Percentiles rank a stretch among this genome's conserved stretches.
These are phyloP conservation scores for Aspergillus vadensis DNA, from an alignment of 2,329 filamentous ascomycete genomes.

Conservation along the genomic window DNA sequence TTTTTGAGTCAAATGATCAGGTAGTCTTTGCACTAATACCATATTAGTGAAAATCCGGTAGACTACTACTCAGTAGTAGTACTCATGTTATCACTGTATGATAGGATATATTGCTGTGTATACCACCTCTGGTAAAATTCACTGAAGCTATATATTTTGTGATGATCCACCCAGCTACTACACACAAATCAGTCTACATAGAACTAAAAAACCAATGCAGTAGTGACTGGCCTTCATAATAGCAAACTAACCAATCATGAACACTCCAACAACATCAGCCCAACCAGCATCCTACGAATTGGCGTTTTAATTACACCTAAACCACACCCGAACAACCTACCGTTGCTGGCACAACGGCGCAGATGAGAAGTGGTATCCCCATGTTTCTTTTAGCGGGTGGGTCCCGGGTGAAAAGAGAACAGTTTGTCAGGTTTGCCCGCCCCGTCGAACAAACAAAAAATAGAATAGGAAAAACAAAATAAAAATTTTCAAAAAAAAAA, in stretches of 20 bases:
- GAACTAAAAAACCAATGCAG: too few relatives aligned
- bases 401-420: conserved; percentile 9
- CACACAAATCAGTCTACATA: too few relatives aligned
- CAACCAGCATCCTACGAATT: not conserved
- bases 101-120: too few relatives aligned
- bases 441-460: conserved; percentile 5
- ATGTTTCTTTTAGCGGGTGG: conserved; percentile 16
- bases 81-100: too few relatives aligned
- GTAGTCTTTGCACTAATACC: too few relatives aligned
- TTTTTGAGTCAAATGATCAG: not conserved
- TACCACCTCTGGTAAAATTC: too few relatives aligned
- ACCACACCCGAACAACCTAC: not conserved
- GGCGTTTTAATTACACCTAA: not conserved
- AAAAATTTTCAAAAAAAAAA: not conserved
- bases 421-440: conserved; percentile 7
- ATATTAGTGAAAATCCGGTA: too few relatives aligned
- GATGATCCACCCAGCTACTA: too few relatives aligned
- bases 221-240: not conserved
- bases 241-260: not conserved
- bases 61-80: too few relatives aligned
- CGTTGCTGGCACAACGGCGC: not conserved
- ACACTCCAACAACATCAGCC: too few relatives aligned
- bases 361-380: conserved; percentile 10
- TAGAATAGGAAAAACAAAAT: not conserved
- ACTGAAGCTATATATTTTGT: too few relatives aligned